These are phyloP conservation scores for Sporothrix phasma DNA, from an alignment of 2,329 filamentous ascomycete genomes.

Conservation along the genomic window DNA sequence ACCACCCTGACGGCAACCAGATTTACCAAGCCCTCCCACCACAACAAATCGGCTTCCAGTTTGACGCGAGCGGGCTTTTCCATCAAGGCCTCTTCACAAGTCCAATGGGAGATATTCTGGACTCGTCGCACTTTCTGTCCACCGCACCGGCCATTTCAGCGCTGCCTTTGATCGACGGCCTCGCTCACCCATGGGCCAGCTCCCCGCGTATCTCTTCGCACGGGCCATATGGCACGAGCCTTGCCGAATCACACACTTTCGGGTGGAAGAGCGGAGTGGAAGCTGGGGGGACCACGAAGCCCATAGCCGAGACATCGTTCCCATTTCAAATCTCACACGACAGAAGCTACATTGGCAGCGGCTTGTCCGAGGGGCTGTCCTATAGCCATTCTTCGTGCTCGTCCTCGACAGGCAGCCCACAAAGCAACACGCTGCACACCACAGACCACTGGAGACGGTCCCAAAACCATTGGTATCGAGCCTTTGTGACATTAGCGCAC, in stretches of 20 bases:
- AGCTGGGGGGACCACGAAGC: not conserved
- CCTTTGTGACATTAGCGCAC: slow-evolving; percentile 30
- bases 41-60: not conserved
- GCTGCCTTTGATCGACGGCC: not conserved
- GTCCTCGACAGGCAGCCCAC: not conserved
- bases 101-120: not conserved
- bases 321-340: not conserved
- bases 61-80: not conserved
- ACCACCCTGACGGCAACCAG: slow-evolving; percentile 8
- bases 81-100: not conserved
- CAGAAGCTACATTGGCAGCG: not conserved
- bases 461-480: slow-evolving; percentile 14
- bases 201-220: not conserved
- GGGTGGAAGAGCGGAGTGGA: not conserved
- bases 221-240: not conserved
- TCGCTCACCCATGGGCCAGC: not conserved
- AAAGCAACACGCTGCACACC: not conserved
- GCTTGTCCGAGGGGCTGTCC: not conserved
- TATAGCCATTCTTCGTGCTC: not conserved
- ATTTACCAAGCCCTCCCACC: not conserved
- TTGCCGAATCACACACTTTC: not conserved
- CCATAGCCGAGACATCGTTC: not conserved
- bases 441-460: not conserved
- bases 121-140: not conserved
- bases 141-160: not conserved